Evolutionary conservation across 345 rosid species (phyloP), one percentile per base, ranked within the genome.

Genomic region (Carallia brachiata): DNA sequence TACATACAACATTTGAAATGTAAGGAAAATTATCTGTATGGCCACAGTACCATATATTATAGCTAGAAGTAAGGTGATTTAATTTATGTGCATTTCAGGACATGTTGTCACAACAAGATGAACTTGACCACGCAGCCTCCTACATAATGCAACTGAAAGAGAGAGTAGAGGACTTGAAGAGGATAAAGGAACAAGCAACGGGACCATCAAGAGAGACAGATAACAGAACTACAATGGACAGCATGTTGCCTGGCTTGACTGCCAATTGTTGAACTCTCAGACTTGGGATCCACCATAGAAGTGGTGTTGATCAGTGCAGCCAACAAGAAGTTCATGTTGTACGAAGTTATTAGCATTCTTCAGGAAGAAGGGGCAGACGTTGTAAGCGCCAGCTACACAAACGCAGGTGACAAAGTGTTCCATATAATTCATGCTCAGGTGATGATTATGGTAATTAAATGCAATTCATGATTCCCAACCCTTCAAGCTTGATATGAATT

Each of bases 301-400:
- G 73, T 85, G 53, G 30, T 74, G 40, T 15, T 85, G 71, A 74
- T 82, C 1, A 83, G 78, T 37, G 79, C 81, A 18, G 36, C 77
- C 62, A 70, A 75, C 18, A 84, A 70, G 61, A 82, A 72, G 65
- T 84, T 77, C 76, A 72, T 65, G 79, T 37, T 82, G 5, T 62
- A 62, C 63, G 76, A 85, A 76, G 81, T 72, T 9, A 77, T 85
- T 2, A 63, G 68, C 44, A 78, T 85, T 63, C 76, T 87, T 9
- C 73, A 84, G 17, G 79, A 84, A 68, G 92, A 85, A 85, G 92
- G 92, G 37, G 88, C 85, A 61, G 80, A 79, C 53, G 89, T 87
- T 53, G 79, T 83, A 5, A 75, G 78, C 32, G 84, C 88, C 1
- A 82, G 73, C 75, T 82, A 73, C 66, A 74, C 80, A 15, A 75